Evolutionary conservation across 179 eudicot species (phyloP), one percentile per base, ranked within the genome.

Genomic region (Silene noctiflora): DNA sequence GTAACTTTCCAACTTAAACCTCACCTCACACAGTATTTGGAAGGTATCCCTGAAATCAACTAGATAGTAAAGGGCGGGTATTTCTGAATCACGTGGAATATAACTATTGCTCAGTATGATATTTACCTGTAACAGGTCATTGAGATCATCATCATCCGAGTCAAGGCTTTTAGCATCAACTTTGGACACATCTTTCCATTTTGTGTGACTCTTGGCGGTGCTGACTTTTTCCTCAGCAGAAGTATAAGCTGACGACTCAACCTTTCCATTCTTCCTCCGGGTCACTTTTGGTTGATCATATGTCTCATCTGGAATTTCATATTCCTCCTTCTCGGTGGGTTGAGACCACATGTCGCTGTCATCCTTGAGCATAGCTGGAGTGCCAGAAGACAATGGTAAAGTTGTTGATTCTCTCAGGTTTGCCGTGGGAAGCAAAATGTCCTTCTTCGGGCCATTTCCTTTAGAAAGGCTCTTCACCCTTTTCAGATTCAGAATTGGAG

Each of bases 361-460:
- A 81, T 90, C 98, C 75, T 89, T 90, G 78, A 76, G 86, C 48
- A 81, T 25, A 24, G 83, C 63, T 58, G 87, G 86, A 31, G 83
- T 69, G 80, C 82, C 79, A 75, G 92, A 81, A 59, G 95, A 86
- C 33, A 86, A 66, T 1, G 91, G 91, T 61, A 89, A 55, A 58
- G 87, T 78, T 39, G 88, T 90, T 46, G 99, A 91, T 81, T 89
- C 98, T 84, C 88, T 88, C 79, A 89, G 74, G 77, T 90, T 93
- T 69, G 84, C 9, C 19, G 89, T 79, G 20, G 93, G 81, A 66
- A 88, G 84, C 17, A 79, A 46, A 74, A 16, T 78, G 14, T 88
- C 91, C 78, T 86, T 88, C 77, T 84, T 88, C 35, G 82, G 75
- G 48, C 76, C 84, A 81, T 69, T 81, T 58, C 91, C 87, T 81